Evolutionary conservation across 192 early-diverging fungal species (phyloP).

Genomic region (Geranomyces variabilis): DNA sequence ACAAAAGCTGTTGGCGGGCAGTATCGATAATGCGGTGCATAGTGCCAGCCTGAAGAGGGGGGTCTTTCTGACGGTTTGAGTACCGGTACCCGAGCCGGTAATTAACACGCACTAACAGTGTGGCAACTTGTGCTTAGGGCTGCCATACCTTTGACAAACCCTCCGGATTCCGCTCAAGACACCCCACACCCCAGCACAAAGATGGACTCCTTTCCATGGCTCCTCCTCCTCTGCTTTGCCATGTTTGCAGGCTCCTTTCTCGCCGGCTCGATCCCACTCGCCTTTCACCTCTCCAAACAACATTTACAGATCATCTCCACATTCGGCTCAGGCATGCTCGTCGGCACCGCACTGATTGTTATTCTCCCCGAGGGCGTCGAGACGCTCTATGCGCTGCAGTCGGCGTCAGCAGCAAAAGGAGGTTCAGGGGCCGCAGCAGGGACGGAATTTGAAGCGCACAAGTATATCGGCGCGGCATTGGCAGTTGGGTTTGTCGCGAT

Average conservation of each 20-base stretch:
- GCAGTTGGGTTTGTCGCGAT: conserved; percentile 84
- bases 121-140: no score
- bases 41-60: no score
- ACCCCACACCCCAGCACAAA: no score
- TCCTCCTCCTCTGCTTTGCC: conserved; percentile 67
- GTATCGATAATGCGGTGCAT: no score
- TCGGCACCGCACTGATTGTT: conserved; percentile 88
- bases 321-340: conserved; percentile 88
- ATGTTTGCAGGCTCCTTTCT: conserved; percentile 88
- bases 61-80: no score
- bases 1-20: no score
- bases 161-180: no score
- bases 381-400: conserved; percentile 65
- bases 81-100: no score
- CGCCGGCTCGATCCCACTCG: conserved; percentile 84
- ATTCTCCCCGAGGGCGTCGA: conserved; percentile 96
- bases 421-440: no score
- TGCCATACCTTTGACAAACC: no score
- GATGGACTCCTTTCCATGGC: conserved; percentile 48
- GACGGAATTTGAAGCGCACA: conserved; percentile 45
- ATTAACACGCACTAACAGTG: no score
- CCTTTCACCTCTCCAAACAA: conserved; percentile 73
- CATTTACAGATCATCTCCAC: conserved; percentile 74
- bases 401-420: no score
- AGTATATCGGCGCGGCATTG: conserved; percentile 78